Evolutionary conservation across 2,329 filamentous ascomycete genomes (phyloP), one percentile per base, ranked within the genome.

Genomic region (Microdochium nivale): DNA sequence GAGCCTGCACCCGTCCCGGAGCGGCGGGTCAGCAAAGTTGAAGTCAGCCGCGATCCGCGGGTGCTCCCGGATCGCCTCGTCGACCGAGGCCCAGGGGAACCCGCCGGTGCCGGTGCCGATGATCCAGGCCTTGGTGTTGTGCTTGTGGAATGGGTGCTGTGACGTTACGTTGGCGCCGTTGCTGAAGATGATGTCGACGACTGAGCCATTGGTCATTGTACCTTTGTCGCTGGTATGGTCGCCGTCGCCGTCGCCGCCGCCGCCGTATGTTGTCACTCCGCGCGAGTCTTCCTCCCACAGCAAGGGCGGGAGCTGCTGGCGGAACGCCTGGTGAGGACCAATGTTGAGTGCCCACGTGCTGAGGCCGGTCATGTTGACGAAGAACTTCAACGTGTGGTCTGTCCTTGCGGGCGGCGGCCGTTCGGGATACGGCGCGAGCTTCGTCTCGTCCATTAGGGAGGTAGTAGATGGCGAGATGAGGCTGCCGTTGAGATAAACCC

Each of bases 1-100:
- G 21, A 56, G 37, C 3, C 54, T 44, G n/a, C 54, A 57, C 2
- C 55, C 55, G 25, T 57, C 55, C 8, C 55, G 52, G 4, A 51
- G 44, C 1, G 55, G 55, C 13, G 55, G 54, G 13, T 55, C 23
- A 8, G 49, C 47, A 2, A 57, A 37, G 69, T 76, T 35, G 72
- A 75, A 35, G 72, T 72, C 63, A 66, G 73, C 25, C 67, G 70
- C 52, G 71, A 72, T 66, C 67, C 72, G 49, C 66, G 74, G 53
- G 53, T 19, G 13, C 7, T 74, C 30, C 60, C 75, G 30, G 67
- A 71, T 62, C 70, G 68, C 51, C 56, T 77, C 50, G 70, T 65
- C 53, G 57, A 62, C 58, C 23, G 54, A 52, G 5, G 47, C 35
- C 58, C 58, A 62, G 27, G 51, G 54, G 49, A 61, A 62, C n/a